Evolutionary conservation across 805 yeast species (phyloP).

Genomic region (Candida tibetensis): DNA sequence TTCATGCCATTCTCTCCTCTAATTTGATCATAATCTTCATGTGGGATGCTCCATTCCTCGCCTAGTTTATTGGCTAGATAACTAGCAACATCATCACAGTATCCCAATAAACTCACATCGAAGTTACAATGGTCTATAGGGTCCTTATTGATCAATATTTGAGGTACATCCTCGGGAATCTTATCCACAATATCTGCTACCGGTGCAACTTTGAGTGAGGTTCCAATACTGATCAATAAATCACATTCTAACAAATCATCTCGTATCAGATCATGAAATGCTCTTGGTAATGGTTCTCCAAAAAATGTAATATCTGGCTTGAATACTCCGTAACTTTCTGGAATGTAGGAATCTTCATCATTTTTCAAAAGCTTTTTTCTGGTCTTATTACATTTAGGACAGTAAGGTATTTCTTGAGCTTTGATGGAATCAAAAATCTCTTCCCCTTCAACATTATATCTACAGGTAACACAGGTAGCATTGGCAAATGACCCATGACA

Average conservation of each 20-base stretch:
- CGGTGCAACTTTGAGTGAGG: slow-evolving; percentile 89
- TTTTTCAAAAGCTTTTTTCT: slow-evolving; percentile 16
- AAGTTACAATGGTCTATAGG: slow-evolving; percentile 74
- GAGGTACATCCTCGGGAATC: slow-evolving; percentile 73
- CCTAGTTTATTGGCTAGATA: slow-evolving; percentile 40
- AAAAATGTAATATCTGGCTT: slow-evolving; percentile 93
- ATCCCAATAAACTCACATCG: slow-evolving; percentile 73
- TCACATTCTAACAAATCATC: slow-evolving; percentile 71
- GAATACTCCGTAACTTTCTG: slow-evolving; percentile 70
- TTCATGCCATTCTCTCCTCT: slow-evolving; percentile 11
- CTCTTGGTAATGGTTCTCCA: slow-evolving; percentile 76
- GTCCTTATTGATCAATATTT: slow-evolving; percentile 74
- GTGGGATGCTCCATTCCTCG: slow-evolving; percentile 31
- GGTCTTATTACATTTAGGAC: slow-evolving; percentile 56
- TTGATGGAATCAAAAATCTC: slow-evolving; percentile 60
- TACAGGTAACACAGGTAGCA: slow-evolving; percentile 81
- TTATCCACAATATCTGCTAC: slow-evolving; percentile 83
- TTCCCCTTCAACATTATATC: slow-evolving; percentile 62
- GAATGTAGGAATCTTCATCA: slow-evolving; percentile 25
- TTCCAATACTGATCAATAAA: slow-evolving; percentile 79
- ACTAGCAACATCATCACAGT: slow-evolving; percentile 79
- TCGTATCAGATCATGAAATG: slow-evolving; percentile 57
- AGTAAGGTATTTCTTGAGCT: slow-evolving; percentile 59
- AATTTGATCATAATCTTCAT: slow-evolving; percentile 20
- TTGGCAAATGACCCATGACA: slow-evolving; percentile 87